Evolutionary conservation across 148 eudicot species (phyloP).

Genomic region (Persicaria maculosa): DNA sequence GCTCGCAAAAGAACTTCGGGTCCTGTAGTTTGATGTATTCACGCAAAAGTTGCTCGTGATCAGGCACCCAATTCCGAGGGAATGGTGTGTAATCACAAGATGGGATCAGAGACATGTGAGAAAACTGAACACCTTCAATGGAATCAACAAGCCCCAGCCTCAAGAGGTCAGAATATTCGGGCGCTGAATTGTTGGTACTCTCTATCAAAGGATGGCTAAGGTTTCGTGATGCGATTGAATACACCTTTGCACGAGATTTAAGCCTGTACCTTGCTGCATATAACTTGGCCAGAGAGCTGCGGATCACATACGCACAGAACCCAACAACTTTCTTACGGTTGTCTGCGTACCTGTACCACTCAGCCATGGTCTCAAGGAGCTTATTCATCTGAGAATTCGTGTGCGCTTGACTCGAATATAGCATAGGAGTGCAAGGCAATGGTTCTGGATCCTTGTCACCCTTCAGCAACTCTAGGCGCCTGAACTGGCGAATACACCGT

Average conservation of each 20-base stretch:
- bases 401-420: conserved; percentile 92
- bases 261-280: conserved; percentile 93
- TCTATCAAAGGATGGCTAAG: conserved; percentile 75
- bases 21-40: conserved; percentile 77
- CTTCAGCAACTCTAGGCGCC: conserved; percentile 63
- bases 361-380: conserved; percentile 95
- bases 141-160: conserved; percentile 82
- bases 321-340: conserved; percentile 90
- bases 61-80: conserved; percentile 81
- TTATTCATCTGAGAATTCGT: conserved; percentile 98
- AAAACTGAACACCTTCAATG: conserved; percentile 86
- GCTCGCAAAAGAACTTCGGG: conserved; percentile 62
- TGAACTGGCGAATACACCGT: conserved; percentile 65
- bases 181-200: conserved; percentile 40
- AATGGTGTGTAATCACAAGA: conserved; percentile 89
- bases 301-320: conserved; percentile 87
- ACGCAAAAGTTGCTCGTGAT: conserved; percentile 56
- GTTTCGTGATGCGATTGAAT: conserved; percentile 72
- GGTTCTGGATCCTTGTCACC: conserved; percentile 97
- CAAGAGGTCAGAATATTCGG: conserved; percentile 74
- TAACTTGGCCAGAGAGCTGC: conserved; percentile 85
- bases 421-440: conserved; percentile 87
- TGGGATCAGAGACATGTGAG: conserved; percentile 79
- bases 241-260: conserved; percentile 93
- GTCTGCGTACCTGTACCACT: conserved; percentile 94